Base-by-base conservation (phyloP, 148 eudicot genomes). In the Fallopia convolvulus region DNA sequence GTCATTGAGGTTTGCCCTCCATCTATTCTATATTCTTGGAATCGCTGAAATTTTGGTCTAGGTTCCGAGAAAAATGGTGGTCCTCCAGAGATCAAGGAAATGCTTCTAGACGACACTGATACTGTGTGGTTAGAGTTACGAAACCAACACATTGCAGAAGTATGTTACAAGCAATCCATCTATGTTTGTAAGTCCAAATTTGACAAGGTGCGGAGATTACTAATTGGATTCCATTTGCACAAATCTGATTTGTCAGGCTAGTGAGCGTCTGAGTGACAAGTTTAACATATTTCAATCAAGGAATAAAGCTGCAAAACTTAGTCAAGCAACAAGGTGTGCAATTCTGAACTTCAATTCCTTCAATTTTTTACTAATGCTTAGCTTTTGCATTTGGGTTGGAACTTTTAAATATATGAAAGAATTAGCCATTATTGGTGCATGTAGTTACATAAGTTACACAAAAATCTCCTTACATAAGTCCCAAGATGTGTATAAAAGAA, bases 91-190 rank as follows among this genome's bases (percentile, higher is more conserved):
- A 86, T 60, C 76, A 95, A 91, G 84, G 99, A 95, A 79, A 83
- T 91, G 74, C 80, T 90, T 79, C 77, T 95, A 79, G 98, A 91
- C 76, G 99, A 95, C 77, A 88, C 85, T 58, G 99, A 95, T 87
- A 89, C 94, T 83, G 93, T 95, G 72, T 95, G 99, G 99, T 85
- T 91, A 74, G 99, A 95, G 90, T 86, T 95, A 49, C 90, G 98
- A 1, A 90, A 95, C 85, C 47, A 83, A 78, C 99, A 95, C 79
- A 91, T 95, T 78, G 99, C 99, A 77, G 97, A 95, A 85, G 99
- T 95, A 86, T 30, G 87, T 83, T 65, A 63, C 48, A 68, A 77
- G 65, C 60, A 53, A 70, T 65, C 26, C 2, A 17, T 18, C 66
- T 70, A 52, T 77, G n/a, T 39, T 56, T 21, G 60, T 30, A 61